A percentile compares a stretch with the other conserved stretches of the same genome.
These are phyloP conservation scores for Euphorbia celastroides DNA, from an alignment of 441 rosid genomes.

Conservation along the genomic window DNA sequence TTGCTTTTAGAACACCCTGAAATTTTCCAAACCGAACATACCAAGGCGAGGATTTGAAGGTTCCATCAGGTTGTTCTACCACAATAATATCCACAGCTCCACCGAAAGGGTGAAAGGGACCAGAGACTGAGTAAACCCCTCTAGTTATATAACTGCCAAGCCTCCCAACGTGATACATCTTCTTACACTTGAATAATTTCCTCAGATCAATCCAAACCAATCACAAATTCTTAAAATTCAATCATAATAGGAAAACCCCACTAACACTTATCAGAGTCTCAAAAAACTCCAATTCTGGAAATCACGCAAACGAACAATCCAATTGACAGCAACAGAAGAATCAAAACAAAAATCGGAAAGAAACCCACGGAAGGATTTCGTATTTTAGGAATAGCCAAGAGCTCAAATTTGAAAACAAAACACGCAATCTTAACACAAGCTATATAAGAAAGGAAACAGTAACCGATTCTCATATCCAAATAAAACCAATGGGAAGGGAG, in stretches of 20 bases:
- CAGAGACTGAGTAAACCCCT: constrained; percentile 78
- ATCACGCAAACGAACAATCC: constrained; percentile 12
- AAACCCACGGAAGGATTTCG: constrained; percentile 16
- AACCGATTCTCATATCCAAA: not conserved
- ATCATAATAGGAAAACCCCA: constrained; percentile 23
- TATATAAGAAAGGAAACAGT: constrained; percentile 10
- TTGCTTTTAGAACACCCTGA: constrained; percentile 89
- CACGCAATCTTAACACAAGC: constrained; percentile 11
- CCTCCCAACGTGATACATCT: constrained; percentile 82
- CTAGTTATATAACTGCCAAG: constrained; percentile 81
- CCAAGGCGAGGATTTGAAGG: constrained; percentile 97
- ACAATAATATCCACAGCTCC: constrained; percentile 97
- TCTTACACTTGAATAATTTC: constrained; percentile 12
- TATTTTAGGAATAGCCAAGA: constrained; percentile 1
- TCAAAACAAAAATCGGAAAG: constrained; percentile 1
- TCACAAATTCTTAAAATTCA: constrained; percentile 22
- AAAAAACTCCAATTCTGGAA: constrained; percentile 9
- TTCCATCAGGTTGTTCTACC: constrained; percentile 89
- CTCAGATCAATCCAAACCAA: constrained; percentile 24
- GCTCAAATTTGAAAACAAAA: constrained; percentile 18
- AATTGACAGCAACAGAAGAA: constrained; percentile 7
- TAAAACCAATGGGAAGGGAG: constrained; percentile 14
- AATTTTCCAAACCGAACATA: constrained; percentile 91
- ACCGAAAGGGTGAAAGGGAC: constrained; percentile 94
- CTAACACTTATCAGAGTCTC: not conserved